phyloP scores from a whole-genome alignment of 345 rosid genomes.

The Populus nigra region DNA sequence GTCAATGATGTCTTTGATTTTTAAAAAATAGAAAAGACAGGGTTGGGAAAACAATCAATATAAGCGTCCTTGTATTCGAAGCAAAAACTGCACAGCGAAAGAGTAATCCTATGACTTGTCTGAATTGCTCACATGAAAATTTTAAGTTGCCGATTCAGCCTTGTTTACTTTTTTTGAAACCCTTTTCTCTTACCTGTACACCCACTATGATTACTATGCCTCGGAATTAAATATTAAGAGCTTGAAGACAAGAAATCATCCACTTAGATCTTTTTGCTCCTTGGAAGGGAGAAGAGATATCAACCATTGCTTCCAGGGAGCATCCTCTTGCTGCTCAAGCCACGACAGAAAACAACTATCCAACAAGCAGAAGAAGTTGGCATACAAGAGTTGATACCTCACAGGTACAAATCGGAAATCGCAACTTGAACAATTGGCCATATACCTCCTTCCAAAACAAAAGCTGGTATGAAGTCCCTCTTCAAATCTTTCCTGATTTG shows the following conservation, averaged over 20 bases:
- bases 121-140: not conserved
- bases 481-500: slow-evolving; percentile 33
- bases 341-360: slow-evolving; percentile 47
- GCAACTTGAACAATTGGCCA: slow-evolving; percentile 37
- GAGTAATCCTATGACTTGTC: not conserved
- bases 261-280: slow-evolving; percentile 19
- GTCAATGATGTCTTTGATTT: too few relatives aligned
- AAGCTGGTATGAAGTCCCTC: slow-evolving; percentile 35
- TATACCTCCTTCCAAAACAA: slow-evolving; percentile 34
- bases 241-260: slow-evolving; percentile 19
- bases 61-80: not conserved
- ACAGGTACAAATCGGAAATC: slow-evolving; percentile 40
- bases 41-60: not conserved
- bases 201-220: not conserved
- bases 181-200: not conserved
- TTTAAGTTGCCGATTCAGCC: not conserved
- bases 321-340: slow-evolving; percentile 46
- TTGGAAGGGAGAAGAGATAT: slow-evolving; percentile 20
- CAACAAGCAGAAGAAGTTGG: slow-evolving; percentile 40
- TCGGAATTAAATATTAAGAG: not conserved
- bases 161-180: not conserved
- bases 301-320: slow-evolving; percentile 41
- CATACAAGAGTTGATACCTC: slow-evolving; percentile 41
- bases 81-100: too few relatives aligned
- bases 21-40: too few relatives aligned